Conservation (phyloP, 2,329 filamentous ascomycete genomes). For the Cladorrhinum sp. region DNA sequence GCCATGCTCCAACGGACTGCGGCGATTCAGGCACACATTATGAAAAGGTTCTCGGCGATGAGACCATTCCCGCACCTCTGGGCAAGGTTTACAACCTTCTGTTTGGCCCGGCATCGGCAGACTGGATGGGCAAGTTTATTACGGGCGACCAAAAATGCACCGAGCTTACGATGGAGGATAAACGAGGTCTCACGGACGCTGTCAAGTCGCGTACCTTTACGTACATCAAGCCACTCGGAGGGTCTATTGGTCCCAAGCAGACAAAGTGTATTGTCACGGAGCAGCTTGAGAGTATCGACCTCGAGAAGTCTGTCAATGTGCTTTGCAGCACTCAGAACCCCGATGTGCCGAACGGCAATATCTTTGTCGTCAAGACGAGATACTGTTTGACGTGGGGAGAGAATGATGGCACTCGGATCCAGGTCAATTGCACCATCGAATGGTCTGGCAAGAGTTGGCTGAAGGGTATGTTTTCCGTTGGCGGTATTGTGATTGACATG, state of each 20-base stretch:
- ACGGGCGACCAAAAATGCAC: slow-evolving; percentile 81
- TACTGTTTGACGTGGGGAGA: slow-evolving; percentile 94
- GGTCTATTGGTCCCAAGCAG: slow-evolving; percentile 82
- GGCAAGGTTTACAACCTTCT: slow-evolving; percentile 88
- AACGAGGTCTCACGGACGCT: slow-evolving; percentile 71
- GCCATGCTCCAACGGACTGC: slow-evolving; percentile 82
- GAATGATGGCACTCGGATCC: slow-evolving; percentile 77
- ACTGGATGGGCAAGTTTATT: slow-evolving; percentile 85
- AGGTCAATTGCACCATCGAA: slow-evolving; percentile 87
- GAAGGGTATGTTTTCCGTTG: slow-evolving; percentile 62
- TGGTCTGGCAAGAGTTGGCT: slow-evolving; percentile 99
- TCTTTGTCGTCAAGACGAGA: slow-evolving; percentile 88
- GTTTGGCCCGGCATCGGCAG: slow-evolving; percentile 75
- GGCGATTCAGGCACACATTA: slow-evolving; percentile 76
- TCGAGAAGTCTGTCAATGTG: slow-evolving; percentile 84
- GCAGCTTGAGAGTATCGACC: slow-evolving; percentile 76
- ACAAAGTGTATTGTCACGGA: slow-evolving; percentile 92
- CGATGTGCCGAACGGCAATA: slow-evolving; percentile 89
- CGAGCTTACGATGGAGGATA: slow-evolving; percentile 85
- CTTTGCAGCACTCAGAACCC: slow-evolving; percentile 82
- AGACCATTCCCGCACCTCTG: slow-evolving; percentile 78
- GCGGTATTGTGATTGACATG: background rate
- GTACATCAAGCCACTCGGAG: slow-evolving; percentile 88
- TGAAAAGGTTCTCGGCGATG: slow-evolving; percentile 81
- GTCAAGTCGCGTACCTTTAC: slow-evolving; percentile 72